Conservation (phyloP, 2,329 filamentous ascomycete genomes). For the Paramyrothecium roridum region DNA sequence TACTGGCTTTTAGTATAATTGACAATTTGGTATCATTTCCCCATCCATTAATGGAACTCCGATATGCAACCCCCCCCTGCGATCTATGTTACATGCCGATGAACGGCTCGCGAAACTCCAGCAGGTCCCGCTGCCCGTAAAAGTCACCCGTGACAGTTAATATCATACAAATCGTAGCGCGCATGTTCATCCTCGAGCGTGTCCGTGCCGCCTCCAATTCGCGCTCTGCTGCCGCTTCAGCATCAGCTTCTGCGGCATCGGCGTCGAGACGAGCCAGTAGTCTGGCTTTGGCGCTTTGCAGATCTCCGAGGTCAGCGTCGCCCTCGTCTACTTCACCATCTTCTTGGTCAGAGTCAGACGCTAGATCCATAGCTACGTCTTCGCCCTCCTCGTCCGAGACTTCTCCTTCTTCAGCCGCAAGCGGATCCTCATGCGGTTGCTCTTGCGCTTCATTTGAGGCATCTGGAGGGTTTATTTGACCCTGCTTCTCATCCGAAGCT, state of each 20-base stretch:
- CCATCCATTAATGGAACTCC: background rate
- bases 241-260: conserved; percentile 22
- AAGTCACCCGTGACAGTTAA: conserved; percentile 82
- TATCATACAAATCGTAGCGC: conserved; percentile 87
- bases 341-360: conserved; percentile 27
- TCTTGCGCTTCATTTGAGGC: background rate
- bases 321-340: conserved; percentile 29
- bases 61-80: background rate
- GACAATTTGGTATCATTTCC: background rate
- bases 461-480: conserved; percentile 1
- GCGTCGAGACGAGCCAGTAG: conserved; percentile 43
- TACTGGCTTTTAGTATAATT: background rate
- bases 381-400: conserved; percentile 21
- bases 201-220: conserved; percentile 21
- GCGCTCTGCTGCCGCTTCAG: conserved; percentile 13
- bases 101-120: conserved; percentile 69
- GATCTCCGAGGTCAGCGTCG: conserved; percentile 30
- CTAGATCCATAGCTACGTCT: conserved; percentile 41
- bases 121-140: conserved; percentile 83
- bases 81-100: conserved; percentile 32
- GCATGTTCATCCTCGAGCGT: conserved; percentile 47
- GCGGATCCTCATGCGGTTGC: conserved; percentile 1
- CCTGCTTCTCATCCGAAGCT: conserved; percentile 12
- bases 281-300: conserved; percentile 45
- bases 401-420: conserved; percentile 19